Evolutionary conservation across 192 early-diverging fungal species (phyloP).

Genomic region (Chytriomyces hyalinus): DNA sequence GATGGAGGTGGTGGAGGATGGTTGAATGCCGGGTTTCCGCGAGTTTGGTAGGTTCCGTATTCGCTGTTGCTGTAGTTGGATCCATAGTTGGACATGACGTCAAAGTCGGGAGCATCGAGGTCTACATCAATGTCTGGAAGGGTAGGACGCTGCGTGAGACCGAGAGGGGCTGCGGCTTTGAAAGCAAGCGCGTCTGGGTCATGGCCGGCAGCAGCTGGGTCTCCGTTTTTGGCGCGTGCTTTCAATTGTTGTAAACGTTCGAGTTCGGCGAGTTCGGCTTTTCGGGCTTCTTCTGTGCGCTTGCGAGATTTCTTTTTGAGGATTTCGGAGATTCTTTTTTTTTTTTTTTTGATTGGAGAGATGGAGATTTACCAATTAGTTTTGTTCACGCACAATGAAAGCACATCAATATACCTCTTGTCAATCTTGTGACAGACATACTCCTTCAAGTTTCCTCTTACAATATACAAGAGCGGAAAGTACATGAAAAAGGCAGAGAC

Average conservation of each 20-base stretch:
- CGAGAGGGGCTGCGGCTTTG: conserved; percentile 18
- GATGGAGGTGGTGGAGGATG: background rate
- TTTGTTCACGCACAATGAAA: conserved; percentile 1
- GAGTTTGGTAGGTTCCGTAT: background rate
- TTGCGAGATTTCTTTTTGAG: conserved; percentile 58
- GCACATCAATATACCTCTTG: conserved; percentile 68
- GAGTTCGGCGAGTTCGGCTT: conserved; percentile 47
- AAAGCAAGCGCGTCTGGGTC: background rate
- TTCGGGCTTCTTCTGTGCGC: conserved; percentile 54
- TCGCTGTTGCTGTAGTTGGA: background rate
- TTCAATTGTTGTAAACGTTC: conserved; percentile 9
- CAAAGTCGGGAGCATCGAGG: conserved; percentile 14
- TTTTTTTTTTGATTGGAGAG: conserved; percentile 43
- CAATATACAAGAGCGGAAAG: conserved; percentile 76
- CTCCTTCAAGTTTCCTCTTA: conserved; percentile 87
- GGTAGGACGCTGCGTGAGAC: conserved; percentile 25
- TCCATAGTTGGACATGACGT: background rate
- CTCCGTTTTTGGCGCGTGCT: background rate
- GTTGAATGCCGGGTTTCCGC: background rate
- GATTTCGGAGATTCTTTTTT: conserved; percentile 61
- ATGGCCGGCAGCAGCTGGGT: background rate
- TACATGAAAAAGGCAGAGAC: conserved; percentile 71
- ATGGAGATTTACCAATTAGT: background rate
- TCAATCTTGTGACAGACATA: conserved; percentile 89
- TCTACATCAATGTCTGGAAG: conserved; percentile 31